Evolutionary conservation across 305 asterid species (phyloP).

Genomic region (Nicotiana rustica): DNA sequence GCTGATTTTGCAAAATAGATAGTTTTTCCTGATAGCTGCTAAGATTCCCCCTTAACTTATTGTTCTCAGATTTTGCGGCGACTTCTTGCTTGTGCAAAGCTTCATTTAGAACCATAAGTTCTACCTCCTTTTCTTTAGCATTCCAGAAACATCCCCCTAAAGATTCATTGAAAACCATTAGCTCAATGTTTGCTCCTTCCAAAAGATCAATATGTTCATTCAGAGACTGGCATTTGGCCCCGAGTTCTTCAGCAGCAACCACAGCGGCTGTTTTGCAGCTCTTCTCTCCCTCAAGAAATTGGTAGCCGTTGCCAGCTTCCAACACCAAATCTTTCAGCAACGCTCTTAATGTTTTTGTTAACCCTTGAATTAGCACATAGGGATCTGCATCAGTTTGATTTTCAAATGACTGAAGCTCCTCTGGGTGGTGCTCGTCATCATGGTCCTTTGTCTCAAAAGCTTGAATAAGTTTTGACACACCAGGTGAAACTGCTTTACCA

Average conservation of each 20-base stretch:
- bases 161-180: constrained; percentile 75
- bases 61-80: constrained; percentile 64
- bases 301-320: constrained; percentile 63
- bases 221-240: constrained; percentile 51
- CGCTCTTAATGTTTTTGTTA: constrained; percentile 48
- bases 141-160: constrained; percentile 52
- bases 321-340: constrained; percentile 58
- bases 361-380: constrained; percentile 53
- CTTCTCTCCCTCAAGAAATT: constrained; percentile 53
- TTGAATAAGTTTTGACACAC: constrained; percentile 85
- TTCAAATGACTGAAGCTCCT: constrained; percentile 50
- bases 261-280: constrained; percentile 53
- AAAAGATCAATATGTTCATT: constrained; percentile 62
- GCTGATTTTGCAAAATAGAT: constrained; percentile 58
- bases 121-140: constrained; percentile 59
- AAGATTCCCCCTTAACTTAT: constrained; percentile 61
- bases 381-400: constrained; percentile 55
- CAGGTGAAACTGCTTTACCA: constrained; percentile 60
- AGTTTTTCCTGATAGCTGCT: constrained; percentile 53
- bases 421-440: constrained; percentile 61
- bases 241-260: constrained; percentile 48
- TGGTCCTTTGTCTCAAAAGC: constrained; percentile 76
- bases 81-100: constrained; percentile 62
- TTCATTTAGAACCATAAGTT: constrained; percentile 59
- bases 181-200: constrained; percentile 74